phyloP scores from a whole-genome alignment of 306 rosid genomes.

The Begonia fuchsioides region DNA sequence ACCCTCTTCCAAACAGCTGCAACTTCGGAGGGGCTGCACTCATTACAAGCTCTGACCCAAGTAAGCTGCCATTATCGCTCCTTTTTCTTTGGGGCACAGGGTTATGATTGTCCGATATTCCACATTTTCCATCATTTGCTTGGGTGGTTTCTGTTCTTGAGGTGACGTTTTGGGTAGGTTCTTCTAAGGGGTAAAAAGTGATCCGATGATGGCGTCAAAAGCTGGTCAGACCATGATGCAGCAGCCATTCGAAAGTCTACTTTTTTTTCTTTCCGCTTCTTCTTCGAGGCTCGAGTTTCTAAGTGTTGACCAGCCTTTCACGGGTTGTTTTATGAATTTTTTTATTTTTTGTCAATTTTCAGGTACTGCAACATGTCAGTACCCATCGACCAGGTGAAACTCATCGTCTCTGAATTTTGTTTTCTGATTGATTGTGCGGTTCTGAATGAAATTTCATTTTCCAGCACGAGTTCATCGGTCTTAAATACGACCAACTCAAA shows the following conservation, averaged over 20 bases:
- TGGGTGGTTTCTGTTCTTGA: background rate
- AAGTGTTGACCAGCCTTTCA: background rate
- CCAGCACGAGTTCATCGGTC: slow-evolving; percentile 9
- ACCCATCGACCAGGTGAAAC: slow-evolving; percentile 10
- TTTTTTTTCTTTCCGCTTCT: background rate
- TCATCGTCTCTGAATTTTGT: background rate
- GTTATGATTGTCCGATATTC: background rate
- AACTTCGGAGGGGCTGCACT: slow-evolving; percentile 16
- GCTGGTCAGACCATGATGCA: background rate
- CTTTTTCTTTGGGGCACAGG: background rate
- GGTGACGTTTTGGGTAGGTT: background rate
- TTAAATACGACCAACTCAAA: slow-evolving; percentile 9
- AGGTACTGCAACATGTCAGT: slow-evolving; percentile 10
- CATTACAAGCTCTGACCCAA: slow-evolving; percentile 16
- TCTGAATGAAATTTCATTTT: background rate
- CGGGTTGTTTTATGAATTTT: background rate
- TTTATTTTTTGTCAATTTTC: background rate
- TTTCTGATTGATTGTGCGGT: no score
- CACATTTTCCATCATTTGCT: background rate
- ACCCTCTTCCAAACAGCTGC: slow-evolving; percentile 11
- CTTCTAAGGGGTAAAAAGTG: background rate
- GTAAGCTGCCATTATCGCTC: slow-evolving; percentile 5
- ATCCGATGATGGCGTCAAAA: background rate
- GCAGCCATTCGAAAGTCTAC: background rate
- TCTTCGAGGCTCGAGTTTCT: background rate